phyloP scores from a whole-genome alignment of 495 filamentous ascomycete genomes.

The Beverwykella pulmonaria region DNA sequence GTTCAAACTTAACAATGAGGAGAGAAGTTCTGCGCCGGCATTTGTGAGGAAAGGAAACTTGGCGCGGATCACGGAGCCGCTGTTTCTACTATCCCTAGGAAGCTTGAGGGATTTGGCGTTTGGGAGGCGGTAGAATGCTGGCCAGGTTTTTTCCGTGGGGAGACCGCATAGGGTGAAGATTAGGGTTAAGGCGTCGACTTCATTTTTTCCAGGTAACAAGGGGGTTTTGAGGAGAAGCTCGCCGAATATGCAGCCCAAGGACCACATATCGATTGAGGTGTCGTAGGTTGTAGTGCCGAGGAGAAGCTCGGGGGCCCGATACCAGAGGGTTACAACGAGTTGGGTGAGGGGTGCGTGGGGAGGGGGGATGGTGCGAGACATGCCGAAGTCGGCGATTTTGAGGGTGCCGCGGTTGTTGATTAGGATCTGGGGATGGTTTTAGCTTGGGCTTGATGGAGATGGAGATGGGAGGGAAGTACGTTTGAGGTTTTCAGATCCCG shows the following conservation, averaged over 20 bases:
- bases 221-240: conserved; percentile 82
- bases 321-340: conserved; percentile 97
- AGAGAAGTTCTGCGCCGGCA: conserved; percentile 71
- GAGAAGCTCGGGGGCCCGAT: conserved; percentile 87
- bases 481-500: conserved; percentile 97
- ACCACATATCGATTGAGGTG: conserved; percentile 87
- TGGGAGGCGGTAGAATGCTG: conserved; percentile 80
- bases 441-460: not conserved
- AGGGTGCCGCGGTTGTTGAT: conserved; percentile 94
- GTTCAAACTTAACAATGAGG: conserved; percentile 71
- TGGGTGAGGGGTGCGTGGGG: conserved; percentile 72
- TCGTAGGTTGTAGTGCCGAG: conserved; percentile 80
- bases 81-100: conserved; percentile 53
- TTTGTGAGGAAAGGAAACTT: conserved; percentile 81
- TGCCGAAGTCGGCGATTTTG: conserved; percentile 97
- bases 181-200: conserved; percentile 77
- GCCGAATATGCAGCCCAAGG: conserved; percentile 93
- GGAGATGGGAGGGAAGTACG: too few species aligned
- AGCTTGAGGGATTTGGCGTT: conserved; percentile 86
- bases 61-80: conserved; percentile 59
- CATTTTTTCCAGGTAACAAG: conserved; percentile 86
- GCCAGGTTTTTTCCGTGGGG: conserved; percentile 87
- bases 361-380: conserved; percentile 88
- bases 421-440: conserved; percentile 62
- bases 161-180: conserved; percentile 91